phyloP scores from a whole-genome alignment of 108 stramenopile species.

The Aurantiochytrium sp. region DNA sequence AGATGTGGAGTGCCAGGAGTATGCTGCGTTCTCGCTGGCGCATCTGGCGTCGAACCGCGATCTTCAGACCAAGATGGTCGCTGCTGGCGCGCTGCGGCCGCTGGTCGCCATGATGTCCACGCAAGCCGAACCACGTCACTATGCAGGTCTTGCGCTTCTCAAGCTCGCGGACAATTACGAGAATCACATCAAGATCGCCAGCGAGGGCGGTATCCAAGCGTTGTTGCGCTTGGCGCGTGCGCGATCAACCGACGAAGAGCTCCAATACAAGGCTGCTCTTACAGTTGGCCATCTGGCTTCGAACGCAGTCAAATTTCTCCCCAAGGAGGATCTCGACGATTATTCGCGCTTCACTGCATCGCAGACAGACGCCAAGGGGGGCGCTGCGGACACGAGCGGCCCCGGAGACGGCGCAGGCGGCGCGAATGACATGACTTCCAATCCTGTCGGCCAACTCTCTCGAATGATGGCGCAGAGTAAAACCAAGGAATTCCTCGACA shows the following conservation, averaged over 20 bases:
- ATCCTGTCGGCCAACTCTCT: background rate
- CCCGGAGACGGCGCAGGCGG: background rate
- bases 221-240: conserved; percentile 59
- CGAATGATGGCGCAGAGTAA: background rate
- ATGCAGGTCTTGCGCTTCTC: conserved; percentile 72
- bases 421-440: background rate
- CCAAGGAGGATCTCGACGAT: background rate
- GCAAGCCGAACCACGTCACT: conserved; percentile 64
- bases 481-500: background rate
- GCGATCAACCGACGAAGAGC: conserved; percentile 57
- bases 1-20: conserved; percentile 68
- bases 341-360: background rate
- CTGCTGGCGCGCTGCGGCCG: conserved; percentile 62
- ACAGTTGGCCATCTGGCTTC: conserved; percentile 59
- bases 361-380: background rate
- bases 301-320: conserved; percentile 39
- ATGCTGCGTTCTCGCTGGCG: conserved; percentile 64
- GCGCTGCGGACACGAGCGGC: background rate
- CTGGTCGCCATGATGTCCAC: conserved; percentile 66
- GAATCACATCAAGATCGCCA: conserved; percentile 69
- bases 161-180: conserved; percentile 78
- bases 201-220: conserved; percentile 72
- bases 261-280: conserved; percentile 66
- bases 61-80: conserved; percentile 57
- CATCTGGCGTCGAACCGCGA: conserved; percentile 65